These are phyloP conservation scores for Neurospora sp. DNA, from an alignment of 495 filamentous ascomycete genomes.

Conservation along the genomic window DNA sequence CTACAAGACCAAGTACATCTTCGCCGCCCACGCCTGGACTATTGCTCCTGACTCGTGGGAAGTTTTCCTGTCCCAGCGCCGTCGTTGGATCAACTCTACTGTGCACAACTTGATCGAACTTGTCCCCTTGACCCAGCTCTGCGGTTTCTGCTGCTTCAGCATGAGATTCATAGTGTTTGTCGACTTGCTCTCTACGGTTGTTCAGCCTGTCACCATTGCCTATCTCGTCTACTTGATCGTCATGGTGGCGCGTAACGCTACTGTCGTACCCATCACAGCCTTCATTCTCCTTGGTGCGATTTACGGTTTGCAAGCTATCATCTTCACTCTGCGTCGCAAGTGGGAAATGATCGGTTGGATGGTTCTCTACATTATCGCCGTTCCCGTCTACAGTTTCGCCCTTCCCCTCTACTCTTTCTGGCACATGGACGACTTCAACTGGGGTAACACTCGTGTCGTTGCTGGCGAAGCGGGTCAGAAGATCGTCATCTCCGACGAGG, in stretches of 20 bases:
- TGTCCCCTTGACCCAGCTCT: slow-evolving; percentile 84
- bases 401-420: slow-evolving; percentile 96
- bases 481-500: slow-evolving; percentile 91
- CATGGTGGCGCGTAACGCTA: slow-evolving; percentile 48
- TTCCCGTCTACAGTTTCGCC: slow-evolving; percentile 84
- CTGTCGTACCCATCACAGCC: slow-evolving; percentile 65
- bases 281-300: slow-evolving; percentile 88
- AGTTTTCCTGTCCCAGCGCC: slow-evolving; percentile 94
- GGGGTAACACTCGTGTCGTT: slow-evolving; percentile 94
- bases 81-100: slow-evolving; percentile 99
- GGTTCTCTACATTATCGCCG: slow-evolving; percentile 86
- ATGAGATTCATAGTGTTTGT: slow-evolving; percentile 98
- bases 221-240: slow-evolving; percentile 88
- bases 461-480: slow-evolving; percentile 93
- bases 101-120: slow-evolving; percentile 97
- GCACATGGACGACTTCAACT: slow-evolving; percentile 99
- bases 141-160: slow-evolving; percentile 99
- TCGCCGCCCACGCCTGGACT: slow-evolving; percentile 86
- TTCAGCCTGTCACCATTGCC: slow-evolving; percentile 84
- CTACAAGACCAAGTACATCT: slow-evolving; percentile 98
- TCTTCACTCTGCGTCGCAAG: slow-evolving; percentile 90
- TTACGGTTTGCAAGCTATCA: slow-evolving; percentile 93
- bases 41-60: slow-evolving; percentile 88
- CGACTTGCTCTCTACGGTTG: slow-evolving; percentile 81
- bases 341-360: slow-evolving; percentile 99